Percentiles rank a stretch among this genome's conserved stretches.
These are phyloP conservation scores for Vitis rupestris DNA, from an alignment of 164 flowering plant species.

Conservation along the genomic window DNA sequence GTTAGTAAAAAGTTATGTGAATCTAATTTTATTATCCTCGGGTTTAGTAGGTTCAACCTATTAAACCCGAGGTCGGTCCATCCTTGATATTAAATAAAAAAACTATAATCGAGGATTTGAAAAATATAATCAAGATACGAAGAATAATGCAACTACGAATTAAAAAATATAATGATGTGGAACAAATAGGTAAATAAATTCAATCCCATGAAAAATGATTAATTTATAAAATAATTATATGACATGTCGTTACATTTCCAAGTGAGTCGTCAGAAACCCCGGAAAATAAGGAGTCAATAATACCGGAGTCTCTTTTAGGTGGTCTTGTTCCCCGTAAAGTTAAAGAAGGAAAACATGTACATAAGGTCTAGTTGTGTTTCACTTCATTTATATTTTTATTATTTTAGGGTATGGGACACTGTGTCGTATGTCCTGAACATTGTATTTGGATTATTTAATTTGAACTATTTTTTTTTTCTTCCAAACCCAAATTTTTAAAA, in stretches of 20 bases:
- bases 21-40: no score
- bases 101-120: no score
- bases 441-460: constrained; percentile 13
- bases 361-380: constrained; percentile 8
- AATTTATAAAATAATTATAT: neutral
- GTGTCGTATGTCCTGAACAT: constrained; percentile 28
- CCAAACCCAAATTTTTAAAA: neutral
- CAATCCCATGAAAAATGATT: neutral
- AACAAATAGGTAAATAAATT: no score
- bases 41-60: no score
- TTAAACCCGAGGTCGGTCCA: no score
- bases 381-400: constrained; percentile 2
- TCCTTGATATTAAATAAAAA: no score
- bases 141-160: no score
- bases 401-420: constrained; percentile 6
- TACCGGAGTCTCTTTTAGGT: neutral
- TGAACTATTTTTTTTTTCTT: neutral
- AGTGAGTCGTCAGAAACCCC: neutral
- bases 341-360: neutral
- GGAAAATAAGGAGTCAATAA: constrained; percentile 11
- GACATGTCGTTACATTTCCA: neutral
- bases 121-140: no score
- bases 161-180: no score
- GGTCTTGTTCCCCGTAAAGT: constrained; percentile 11
- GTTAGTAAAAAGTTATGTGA: no score